Evolutionary conservation across 208 protist species (phyloP), one percentile per base, ranked within the genome.

Genomic region (Wallacemonas sp.): DNA sequence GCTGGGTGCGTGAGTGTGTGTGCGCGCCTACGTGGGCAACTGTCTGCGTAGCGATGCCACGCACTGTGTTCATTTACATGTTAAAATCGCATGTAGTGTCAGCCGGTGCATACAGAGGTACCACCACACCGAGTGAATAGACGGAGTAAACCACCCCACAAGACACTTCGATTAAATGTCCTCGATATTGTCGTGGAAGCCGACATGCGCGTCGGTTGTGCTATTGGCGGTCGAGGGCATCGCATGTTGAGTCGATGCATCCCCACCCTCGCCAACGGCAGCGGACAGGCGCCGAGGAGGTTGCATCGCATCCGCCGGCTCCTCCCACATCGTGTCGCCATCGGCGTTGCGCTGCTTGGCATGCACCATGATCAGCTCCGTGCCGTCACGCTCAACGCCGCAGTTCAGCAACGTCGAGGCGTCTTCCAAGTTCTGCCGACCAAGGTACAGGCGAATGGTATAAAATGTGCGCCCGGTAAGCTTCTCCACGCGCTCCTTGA

Each of bases 401-500:
- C 85, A 83, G 73, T 86, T 89, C 60, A 78, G 84, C 26, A 96
- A 78, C 26, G 83, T 94, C n/a, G 78, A 75, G 46, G 68, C 72
- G 57, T 96, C 86, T 21, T 91, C 85, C 21, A 96, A 68, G 53
- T 78, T 84, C 57, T 94, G 86, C 32, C 72, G 73, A n/a, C 78
- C 87, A 17, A 87, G 72, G 68, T 88, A 93, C 19, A 96, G 79
- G 13, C 78, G 73, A 50, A 87, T 82, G 13, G 73, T 85, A 72
- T 93, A 92, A 57, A 93, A 93, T 10, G 71, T 85, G 27, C 81
- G 77, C 19, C 84, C 81, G 10, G 83, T 93, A 30, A 96, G 71
- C 68, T 92, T 94, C 60, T 92, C 91, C 26, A 93, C 69, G 4
- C 91, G 78, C 72, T 96, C 91, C 68, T 96, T 96, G 33, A 96